Evolutionary conservation across 192 early-diverging fungal genomes (phyloP).

Genomic region (Mortierella hygrophila): DNA sequence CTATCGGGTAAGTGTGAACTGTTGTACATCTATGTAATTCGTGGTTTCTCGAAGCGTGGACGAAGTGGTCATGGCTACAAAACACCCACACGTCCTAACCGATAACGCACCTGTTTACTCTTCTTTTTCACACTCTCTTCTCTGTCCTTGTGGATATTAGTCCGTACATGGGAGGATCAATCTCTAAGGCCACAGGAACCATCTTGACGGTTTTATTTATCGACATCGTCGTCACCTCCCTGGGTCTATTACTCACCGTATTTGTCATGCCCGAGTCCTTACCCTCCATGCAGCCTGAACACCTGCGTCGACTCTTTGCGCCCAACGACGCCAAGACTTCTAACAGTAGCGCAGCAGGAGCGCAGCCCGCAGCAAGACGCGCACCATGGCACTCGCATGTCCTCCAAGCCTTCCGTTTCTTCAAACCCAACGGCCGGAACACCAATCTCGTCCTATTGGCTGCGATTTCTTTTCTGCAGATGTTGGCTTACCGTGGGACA

Average conservation of each 20-base stretch:
- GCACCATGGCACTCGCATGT: conserved; percentile 41
- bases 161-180: conserved; percentile 21
- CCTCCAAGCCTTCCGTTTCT: conserved; percentile 20
- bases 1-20: conserved; percentile 26
- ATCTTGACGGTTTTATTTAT: conserved; percentile 42
- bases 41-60: not conserved
- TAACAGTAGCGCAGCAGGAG: not conserved
- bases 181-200: conserved; percentile 14
- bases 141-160: not conserved
- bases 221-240: conserved; percentile 11
- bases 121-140: not conserved
- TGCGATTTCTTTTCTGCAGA: conserved; percentile 33
- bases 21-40: not conserved
- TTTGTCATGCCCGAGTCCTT: conserved; percentile 44
- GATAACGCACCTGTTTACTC: not conserved
- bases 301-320: conserved; percentile 5
- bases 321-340: not conserved
- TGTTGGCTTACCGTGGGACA: conserved; percentile 35
- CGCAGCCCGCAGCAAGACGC: not conserved
- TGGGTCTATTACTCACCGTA: conserved; percentile 18
- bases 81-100: too few species aligned
- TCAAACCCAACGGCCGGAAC: conserved; percentile 53
- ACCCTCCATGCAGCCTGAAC: conserved; percentile 19
- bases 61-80: too few species aligned
- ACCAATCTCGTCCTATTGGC: conserved; percentile 46